These are phyloP conservation scores for Gossypium schwendimanii DNA, from an alignment of 441 rosid genomes.

Conservation along the genomic window DNA sequence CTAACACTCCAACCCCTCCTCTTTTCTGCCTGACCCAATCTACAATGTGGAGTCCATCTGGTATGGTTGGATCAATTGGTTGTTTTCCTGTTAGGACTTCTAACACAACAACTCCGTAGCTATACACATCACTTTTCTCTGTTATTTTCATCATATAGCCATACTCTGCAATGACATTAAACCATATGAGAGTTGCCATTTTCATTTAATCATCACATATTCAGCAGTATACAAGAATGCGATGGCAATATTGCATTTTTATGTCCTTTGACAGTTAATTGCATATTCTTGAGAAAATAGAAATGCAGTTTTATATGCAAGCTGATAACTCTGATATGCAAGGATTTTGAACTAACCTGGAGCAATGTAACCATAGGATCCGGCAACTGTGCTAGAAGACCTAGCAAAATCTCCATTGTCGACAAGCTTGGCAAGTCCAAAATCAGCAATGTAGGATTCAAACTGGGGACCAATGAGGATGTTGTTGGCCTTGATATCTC, in stretches of 20 bases:
- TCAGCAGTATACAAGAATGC: neutral
- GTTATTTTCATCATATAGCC: slow-evolving; percentile 66
- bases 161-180: slow-evolving; percentile 36
- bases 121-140: slow-evolving; percentile 62
- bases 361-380: slow-evolving; percentile 69
- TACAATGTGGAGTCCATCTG: slow-evolving; percentile 55
- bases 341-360: slow-evolving; percentile 38
- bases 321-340: neutral
- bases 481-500: slow-evolving; percentile 71
- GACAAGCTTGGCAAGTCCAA: slow-evolving; percentile 60
- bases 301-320: neutral
- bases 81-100: slow-evolving; percentile 69
- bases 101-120: slow-evolving; percentile 60
- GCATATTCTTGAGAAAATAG: neutral
- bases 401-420: slow-evolving; percentile 54
- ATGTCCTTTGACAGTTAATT: neutral
- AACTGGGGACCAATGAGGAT: slow-evolving; percentile 58
- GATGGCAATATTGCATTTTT: neutral
- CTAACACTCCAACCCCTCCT: slow-evolving; percentile 37
- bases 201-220: neutral
- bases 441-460: slow-evolving; percentile 64
- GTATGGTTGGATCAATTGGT: slow-evolving; percentile 75
- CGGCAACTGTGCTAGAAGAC: slow-evolving; percentile 63
- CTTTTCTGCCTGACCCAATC: slow-evolving; percentile 52
- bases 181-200: neutral